phyloP scores from a whole-genome alignment of 805 yeast genomes.

The Metschnikowia vanudenii region DNA sequence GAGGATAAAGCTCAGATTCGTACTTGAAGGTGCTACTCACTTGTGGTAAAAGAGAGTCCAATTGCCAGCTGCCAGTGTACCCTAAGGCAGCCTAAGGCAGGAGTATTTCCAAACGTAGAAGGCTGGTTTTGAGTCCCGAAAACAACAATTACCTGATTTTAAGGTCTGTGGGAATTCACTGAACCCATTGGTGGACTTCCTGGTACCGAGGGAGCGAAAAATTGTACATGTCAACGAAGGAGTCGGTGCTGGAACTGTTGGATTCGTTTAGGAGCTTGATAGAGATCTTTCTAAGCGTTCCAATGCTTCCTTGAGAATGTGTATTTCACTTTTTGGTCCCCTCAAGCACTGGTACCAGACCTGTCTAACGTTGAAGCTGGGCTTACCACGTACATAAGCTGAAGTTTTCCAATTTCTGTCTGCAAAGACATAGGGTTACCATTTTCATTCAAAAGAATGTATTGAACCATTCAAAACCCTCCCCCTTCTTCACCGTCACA shows the following conservation, averaged over 20 bases:
- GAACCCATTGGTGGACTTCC: not conserved
- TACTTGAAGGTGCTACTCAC: conserved; percentile 2
- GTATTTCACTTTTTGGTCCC: conserved; percentile 14
- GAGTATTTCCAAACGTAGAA: not conserved
- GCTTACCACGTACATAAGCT: not conserved
- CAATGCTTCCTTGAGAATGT: conserved; percentile 17
- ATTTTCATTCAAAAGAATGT: no score
- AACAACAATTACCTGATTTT: not conserved
- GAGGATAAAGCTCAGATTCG: not conserved
- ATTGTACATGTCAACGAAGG: not conserved
- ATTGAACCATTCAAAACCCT: no score
- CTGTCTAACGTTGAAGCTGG: no score
- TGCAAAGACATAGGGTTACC: no score
- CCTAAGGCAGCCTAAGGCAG: not conserved
- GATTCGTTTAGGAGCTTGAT: conserved; percentile 2
- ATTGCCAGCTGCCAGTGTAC: not conserved
- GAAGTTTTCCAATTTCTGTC: no score
- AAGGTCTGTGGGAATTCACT: not conserved
- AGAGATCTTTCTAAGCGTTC: conserved; percentile 18
- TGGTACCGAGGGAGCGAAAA: not conserved
- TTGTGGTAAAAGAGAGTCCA: conserved; percentile 5
- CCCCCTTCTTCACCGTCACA: no score
- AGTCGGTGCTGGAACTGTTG: not conserved
- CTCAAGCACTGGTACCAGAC: not conserved
- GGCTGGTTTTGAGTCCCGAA: not conserved